Base-by-base conservation (phyloP, 192 early-diverging fungal genomes). In the Dispira simplex region DNA sequence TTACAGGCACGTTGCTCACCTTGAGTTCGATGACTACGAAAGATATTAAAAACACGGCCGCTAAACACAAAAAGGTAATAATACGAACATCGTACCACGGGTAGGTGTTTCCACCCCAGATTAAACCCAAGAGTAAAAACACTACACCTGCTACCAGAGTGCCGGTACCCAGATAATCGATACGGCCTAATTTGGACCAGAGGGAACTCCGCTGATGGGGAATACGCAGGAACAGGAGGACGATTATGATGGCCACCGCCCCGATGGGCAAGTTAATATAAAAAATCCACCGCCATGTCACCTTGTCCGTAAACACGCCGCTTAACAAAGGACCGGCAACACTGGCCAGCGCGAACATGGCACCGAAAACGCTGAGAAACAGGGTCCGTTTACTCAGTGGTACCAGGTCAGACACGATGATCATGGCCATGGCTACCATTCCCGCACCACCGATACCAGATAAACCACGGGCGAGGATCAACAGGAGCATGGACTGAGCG, bases 231-330 rank as follows among this genome's bases (percentile, higher is more conserved):
- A 89, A 77, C 43, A 86, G 68, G 14, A 83, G 74, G 27, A 91
- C 66, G 32, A 75, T 69, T 8, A 78, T 69, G 46, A 81, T 65
- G 11, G 73, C 72, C 11, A 77, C 57, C 2, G 81, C 70, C 32
- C 80, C 68, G 65, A 91, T 57, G 44, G 89, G 89, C 9, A 93
- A 58, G 71, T 90, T 91, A 71, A 91, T 85, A 73, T 77, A 91
- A 67, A 90, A 90, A 57, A 82, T 82, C 70, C 81, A 83, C 46
- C 74, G 73, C 83, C 83, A 85, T n/a, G 69, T 73, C 59, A 71
- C 63, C 16, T 67, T 47, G 47, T 87, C 84, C 3, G 82, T 80
- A 60, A 91, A 85, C 10, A 76, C 77, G 27, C 86, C 85, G 64
- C 87, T 85, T 18, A 89, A 55, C 8, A 90, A 66, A 18, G 89